Conservation (phyloP, 2,329 filamentous ascomycete genomes). For the Aspergillus sp. region DNA sequence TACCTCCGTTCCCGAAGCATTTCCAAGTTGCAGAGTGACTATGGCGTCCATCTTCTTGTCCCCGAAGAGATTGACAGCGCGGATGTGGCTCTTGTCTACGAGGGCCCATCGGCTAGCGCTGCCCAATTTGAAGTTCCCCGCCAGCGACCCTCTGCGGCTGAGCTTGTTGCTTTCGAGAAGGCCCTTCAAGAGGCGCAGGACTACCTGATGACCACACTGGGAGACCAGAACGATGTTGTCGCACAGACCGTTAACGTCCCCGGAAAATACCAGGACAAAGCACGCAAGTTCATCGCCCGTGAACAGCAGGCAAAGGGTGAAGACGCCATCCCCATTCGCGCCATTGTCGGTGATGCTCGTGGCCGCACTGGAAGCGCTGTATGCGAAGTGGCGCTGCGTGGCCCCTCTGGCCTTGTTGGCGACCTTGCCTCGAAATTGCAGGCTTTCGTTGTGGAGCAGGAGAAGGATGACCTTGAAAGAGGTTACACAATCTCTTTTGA, state of each 20-base stretch:
- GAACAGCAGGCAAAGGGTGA: conserved; percentile 49
- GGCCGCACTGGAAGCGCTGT: conserved; percentile 13
- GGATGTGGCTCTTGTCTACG: conserved; percentile 48
- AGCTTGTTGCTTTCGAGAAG: conserved; percentile 53
- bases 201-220: conserved; percentile 50
- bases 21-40: conserved; percentile 35
- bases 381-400: conserved; percentile 65
- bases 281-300: conserved; percentile 54
- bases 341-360: conserved; percentile 42
- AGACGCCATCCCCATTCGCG: conserved; percentile 53
- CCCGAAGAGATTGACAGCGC: conserved; percentile 41
- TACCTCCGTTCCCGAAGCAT: conserved; percentile 39
- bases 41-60: conserved; percentile 45
- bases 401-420: conserved; percentile 68
- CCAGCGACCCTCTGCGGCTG: conserved; percentile 50
- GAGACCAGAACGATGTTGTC: conserved; percentile 52
- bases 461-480: conserved; percentile 88
- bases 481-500: conserved; percentile 83
- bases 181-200: conserved; percentile 56
- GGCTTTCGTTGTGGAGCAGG: conserved; percentile 79
- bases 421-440: conserved; percentile 67
- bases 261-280: conserved; percentile 60
- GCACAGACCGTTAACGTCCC: conserved; percentile 51
- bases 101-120: conserved; percentile 39
- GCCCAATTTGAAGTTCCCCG: conserved; percentile 52